Conservation (phyloP, 257 asterid species). For the Salvia miltiorrhiza region DNA sequence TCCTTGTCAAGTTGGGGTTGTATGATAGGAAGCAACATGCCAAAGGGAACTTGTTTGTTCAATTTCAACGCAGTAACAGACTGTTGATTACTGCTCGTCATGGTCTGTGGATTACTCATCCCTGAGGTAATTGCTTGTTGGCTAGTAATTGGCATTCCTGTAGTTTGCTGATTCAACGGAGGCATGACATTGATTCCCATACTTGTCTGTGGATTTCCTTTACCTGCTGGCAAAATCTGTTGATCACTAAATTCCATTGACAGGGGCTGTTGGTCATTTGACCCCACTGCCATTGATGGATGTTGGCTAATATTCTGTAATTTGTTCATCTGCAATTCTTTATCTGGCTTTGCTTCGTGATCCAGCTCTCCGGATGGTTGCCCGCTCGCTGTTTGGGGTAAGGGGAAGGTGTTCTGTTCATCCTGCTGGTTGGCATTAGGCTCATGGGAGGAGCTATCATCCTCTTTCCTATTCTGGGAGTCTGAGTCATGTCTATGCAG, state of each 20-base stretch:
- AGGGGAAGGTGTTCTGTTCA: slow-evolving; percentile 33
- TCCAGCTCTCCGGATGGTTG: slow-evolving; percentile 45
- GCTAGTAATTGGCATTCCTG: slow-evolving; percentile 32
- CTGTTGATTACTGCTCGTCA: slow-evolving; percentile 35
- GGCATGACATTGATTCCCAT: slow-evolving; percentile 25
- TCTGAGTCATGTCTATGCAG: slow-evolving; percentile 38
- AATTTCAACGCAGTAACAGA: slow-evolving; percentile 38
- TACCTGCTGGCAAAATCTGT: slow-evolving; percentile 38
- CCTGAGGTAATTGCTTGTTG: slow-evolving; percentile 40
- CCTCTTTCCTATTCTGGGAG: slow-evolving; percentile 46
- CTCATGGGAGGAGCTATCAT: slow-evolving; percentile 31
- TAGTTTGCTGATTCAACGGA: slow-evolving; percentile 29
- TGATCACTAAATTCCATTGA: slow-evolving; percentile 42
- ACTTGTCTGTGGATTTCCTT: slow-evolving; percentile 33
- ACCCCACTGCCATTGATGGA: slow-evolving; percentile 35
- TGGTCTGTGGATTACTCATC: slow-evolving; percentile 31
- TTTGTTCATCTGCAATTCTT: slow-evolving; percentile 43
- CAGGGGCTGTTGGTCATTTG: slow-evolving; percentile 38
- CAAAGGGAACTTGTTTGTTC: slow-evolving; percentile 85
- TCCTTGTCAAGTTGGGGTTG: slow-evolving; percentile 86
- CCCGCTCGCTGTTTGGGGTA: slow-evolving; percentile 36
- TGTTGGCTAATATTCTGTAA: slow-evolving; percentile 43
- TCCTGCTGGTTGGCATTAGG: slow-evolving; percentile 7
- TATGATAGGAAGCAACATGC: slow-evolving; percentile 80
- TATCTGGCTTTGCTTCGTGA: slow-evolving; percentile 36